Evolutionary conservation across 805 yeast genomes (phyloP).

Genomic region (Lipomyces yamadae): DNA sequence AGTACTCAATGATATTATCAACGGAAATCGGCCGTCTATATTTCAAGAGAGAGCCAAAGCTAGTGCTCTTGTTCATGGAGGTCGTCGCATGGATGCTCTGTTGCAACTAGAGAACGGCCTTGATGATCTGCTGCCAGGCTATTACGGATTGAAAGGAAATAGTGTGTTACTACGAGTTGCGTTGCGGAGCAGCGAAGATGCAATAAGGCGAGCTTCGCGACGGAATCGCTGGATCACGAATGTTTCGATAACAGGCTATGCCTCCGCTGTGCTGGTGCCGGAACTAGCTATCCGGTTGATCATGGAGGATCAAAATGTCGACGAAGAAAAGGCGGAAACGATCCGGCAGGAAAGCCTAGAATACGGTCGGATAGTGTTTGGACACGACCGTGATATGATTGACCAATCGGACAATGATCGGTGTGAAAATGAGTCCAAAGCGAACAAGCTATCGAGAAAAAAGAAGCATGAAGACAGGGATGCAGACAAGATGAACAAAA

Average conservation of each 20-base stretch:
- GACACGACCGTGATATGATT: constrained; percentile 2
- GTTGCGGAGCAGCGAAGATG: constrained; percentile 11
- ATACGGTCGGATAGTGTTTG: constrained; percentile 30
- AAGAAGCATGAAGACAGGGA: not conserved
- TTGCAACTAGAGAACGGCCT: constrained; percentile 23
- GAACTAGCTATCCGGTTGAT: constrained; percentile 34
- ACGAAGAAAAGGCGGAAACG: constrained; percentile 25
- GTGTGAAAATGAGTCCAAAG: not conserved
- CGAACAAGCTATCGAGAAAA: not conserved
- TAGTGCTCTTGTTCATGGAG: constrained; percentile 2
- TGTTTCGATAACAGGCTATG: constrained; percentile 36
- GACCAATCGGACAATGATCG: not conserved
- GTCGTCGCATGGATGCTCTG: constrained; percentile 28
- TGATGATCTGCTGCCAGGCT: constrained; percentile 31
- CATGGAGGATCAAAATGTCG: constrained; percentile 31
- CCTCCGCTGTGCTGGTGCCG: constrained; percentile 32
- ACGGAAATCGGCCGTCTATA: constrained; percentile 15
- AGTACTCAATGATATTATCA: constrained; percentile 19
- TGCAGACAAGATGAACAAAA: not conserved
- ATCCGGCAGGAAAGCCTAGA: constrained; percentile 31
- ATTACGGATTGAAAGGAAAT: constrained; percentile 33
- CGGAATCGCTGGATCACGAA: constrained; percentile 31
- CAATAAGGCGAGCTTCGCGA: constrained; percentile 15
- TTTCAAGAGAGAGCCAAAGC: constrained; percentile 29
- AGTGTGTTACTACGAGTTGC: constrained; percentile 23